These are phyloP conservation scores for Halenospora varia DNA, from an alignment of 495 filamentous ascomycete genomes.

Conservation along the genomic window DNA sequence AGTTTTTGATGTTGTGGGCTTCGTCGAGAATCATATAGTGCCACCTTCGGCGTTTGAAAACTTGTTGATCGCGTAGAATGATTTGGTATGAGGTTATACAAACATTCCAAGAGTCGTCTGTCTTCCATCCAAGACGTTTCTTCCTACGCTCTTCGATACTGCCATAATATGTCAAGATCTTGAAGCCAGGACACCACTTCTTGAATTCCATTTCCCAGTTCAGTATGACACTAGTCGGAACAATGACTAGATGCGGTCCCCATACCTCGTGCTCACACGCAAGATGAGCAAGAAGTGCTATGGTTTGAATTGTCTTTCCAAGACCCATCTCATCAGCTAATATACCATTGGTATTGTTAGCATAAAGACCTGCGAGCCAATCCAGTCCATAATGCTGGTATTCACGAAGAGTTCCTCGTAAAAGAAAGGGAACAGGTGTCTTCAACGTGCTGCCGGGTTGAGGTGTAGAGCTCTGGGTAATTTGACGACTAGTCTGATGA, in stretches of 20 bases:
- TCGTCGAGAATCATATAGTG: slow-evolving; percentile 99
- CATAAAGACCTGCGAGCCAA: slow-evolving; percentile 91
- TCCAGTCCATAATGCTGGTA: slow-evolving; percentile 97
- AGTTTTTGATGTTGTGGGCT: slow-evolving; percentile 99
- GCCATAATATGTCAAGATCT: slow-evolving; percentile 96
- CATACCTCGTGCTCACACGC: slow-evolving; percentile 88
- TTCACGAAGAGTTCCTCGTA: slow-evolving; percentile 88
- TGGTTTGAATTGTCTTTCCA: slow-evolving; percentile 98
- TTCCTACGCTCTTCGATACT: slow-evolving; percentile 84
- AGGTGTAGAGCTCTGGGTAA: slow-evolving; percentile 38
- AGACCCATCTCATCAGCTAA: slow-evolving; percentile 99
- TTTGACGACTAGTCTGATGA: slow-evolving; percentile 20
- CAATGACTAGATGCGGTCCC: slow-evolving; percentile 95
- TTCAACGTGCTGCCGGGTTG: slow-evolving; percentile 43
- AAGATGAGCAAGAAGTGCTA: slow-evolving; percentile 88
- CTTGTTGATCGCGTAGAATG: slow-evolving; percentile 85
- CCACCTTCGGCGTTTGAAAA: slow-evolving; percentile 92
- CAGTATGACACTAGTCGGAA: slow-evolving; percentile 96
- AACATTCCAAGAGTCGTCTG: slow-evolving; percentile 91
- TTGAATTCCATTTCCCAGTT: slow-evolving; percentile 99
- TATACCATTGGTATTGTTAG: slow-evolving; percentile 93
- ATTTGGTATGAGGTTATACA: slow-evolving; percentile 96
- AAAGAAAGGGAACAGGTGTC: slow-evolving; percentile 80
- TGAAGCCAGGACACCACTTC: slow-evolving; percentile 98
- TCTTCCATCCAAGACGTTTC: slow-evolving; percentile 87